A percentile compares a stretch with the other conserved stretches of the same genome.
These are phyloP conservation scores for Cornus suecica DNA, from an alignment of 148 eudicot genomes.

Conservation along the genomic window DNA sequence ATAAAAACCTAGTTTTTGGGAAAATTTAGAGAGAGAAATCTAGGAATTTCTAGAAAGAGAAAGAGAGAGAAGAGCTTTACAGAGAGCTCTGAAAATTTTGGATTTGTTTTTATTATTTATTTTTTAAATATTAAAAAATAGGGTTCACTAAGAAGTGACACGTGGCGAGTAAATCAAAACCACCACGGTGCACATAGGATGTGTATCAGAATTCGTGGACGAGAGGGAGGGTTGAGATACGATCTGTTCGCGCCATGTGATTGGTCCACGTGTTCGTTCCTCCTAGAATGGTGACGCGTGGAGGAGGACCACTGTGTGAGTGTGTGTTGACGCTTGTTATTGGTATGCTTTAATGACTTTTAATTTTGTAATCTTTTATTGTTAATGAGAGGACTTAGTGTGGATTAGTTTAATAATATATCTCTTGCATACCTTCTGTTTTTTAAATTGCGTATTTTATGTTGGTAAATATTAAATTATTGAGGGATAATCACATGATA, in stretches of 20 bases:
- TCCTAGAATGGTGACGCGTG: conserved; percentile 21
- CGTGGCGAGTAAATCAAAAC: conserved; percentile 61
- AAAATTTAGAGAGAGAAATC: conserved; percentile 16
- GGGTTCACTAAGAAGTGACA: conserved; percentile 27
- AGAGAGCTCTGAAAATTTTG: neutral
- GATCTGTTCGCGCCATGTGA: conserved; percentile 43
- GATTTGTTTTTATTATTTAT: conserved; percentile 12
- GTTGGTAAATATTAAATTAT: no score
- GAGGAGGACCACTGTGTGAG: neutral
- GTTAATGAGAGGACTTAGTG: no score
- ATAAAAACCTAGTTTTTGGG: conserved; percentile 38
- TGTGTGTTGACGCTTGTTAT: no score
- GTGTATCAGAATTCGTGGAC: conserved; percentile 55
- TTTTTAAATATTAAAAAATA: neutral
- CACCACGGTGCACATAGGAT: conserved; percentile 27
- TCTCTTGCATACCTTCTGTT: no score
- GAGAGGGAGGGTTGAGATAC: conserved; percentile 47
- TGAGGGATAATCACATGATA: no score
- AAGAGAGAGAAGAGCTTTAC: conserved; percentile 4
- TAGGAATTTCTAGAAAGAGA: conserved; percentile 30
- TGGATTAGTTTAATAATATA: no score
- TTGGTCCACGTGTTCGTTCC: conserved; percentile 41
- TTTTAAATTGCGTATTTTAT: neutral
- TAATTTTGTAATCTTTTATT: no score
- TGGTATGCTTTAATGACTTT: no score